Conservation (phyloP, 345 rosid genomes). For the Boechera retrofracta region DNA sequence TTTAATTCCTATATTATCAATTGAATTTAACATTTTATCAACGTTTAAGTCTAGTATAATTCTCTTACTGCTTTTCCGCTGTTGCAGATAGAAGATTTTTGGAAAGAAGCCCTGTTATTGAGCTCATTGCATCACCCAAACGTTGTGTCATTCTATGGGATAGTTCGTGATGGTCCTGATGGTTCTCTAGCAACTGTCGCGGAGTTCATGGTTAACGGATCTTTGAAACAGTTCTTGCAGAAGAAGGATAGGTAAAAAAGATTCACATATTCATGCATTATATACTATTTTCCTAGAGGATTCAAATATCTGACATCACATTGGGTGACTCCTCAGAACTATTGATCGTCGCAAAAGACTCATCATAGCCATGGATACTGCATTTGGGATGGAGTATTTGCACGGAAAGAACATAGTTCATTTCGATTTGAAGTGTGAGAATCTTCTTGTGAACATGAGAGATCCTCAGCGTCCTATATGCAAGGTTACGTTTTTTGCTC, state of each 20-base stretch:
- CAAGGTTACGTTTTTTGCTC: slow-evolving; percentile 60
- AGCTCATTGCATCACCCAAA: slow-evolving; percentile 99
- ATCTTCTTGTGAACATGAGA: slow-evolving; percentile 96
- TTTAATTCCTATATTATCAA: not conserved
- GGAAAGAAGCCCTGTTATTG: slow-evolving; percentile 95
- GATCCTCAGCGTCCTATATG: slow-evolving; percentile 98
- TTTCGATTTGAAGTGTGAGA: slow-evolving; percentile 97
- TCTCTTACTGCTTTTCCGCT: slow-evolving; percentile 35
- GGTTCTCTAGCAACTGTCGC: slow-evolving; percentile 96
- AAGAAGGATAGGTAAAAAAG: slow-evolving; percentile 84
- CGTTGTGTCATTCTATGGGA: slow-evolving; percentile 97
- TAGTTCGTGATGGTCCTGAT: slow-evolving; percentile 99
- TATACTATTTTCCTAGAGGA: not conserved
- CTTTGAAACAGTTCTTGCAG: slow-evolving; percentile 95
- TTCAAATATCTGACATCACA: slow-evolving; percentile 26
- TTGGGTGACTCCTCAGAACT: slow-evolving; percentile 61
- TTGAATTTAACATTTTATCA: not conserved
- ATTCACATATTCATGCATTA: slow-evolving; percentile 19
- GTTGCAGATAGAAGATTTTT: slow-evolving; percentile 90
- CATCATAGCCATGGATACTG: slow-evolving; percentile 97
- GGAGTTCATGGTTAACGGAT: slow-evolving; percentile 98
- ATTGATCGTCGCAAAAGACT: slow-evolving; percentile 99
- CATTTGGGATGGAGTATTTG: slow-evolving; percentile 98
- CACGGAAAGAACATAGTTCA: slow-evolving; percentile 98
- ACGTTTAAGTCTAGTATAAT: slow-evolving; percentile 6